Percentiles rank a stretch among this genome's conserved stretches.
Conservation (phyloP, 805 yeast species). For the Ascoidea tarda region DNA sequence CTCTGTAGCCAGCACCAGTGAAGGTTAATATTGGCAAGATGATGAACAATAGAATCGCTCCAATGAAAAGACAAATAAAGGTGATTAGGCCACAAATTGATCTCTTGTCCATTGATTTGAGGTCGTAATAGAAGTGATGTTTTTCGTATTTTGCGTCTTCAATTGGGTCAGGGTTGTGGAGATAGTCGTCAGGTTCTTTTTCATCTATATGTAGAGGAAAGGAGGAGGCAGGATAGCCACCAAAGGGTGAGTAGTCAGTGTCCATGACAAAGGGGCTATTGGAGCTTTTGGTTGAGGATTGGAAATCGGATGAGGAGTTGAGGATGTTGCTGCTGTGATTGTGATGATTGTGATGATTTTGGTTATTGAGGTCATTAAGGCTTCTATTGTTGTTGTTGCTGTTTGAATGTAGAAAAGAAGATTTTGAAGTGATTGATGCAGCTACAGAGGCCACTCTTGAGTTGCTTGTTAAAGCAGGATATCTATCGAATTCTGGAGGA, state of each 20-base stretch:
- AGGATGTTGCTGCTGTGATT: no score
- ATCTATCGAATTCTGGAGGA: constrained; percentile 53
- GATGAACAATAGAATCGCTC: constrained; percentile 55
- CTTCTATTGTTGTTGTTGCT: neutral
- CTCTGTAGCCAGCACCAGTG: constrained; percentile 43
- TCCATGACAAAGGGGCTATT: constrained; percentile 31
- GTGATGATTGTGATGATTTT: no score
- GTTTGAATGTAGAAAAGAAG: constrained; percentile 11
- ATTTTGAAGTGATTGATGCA: constrained; percentile 21
- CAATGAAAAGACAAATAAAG: constrained; percentile 40
- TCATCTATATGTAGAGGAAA: constrained; percentile 89
- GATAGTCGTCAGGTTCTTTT: constrained; percentile 86
- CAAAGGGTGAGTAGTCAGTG: constrained; percentile 79
- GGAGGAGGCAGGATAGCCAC: constrained; percentile 92
- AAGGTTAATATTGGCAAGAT: constrained; percentile 75
- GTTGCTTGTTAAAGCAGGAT: constrained; percentile 43
- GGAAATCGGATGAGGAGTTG: constrained; percentile 5
- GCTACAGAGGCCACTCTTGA: constrained; percentile 40
- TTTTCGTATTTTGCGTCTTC: constrained; percentile 79
- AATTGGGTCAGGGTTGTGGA: constrained; percentile 93
- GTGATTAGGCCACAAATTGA: constrained; percentile 53
- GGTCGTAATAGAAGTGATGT: constrained; percentile 47
- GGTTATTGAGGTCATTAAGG: constrained; percentile 2
- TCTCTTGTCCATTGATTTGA: constrained; percentile 50
- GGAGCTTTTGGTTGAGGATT: constrained; percentile 13